Evolutionary conservation across 2,329 filamentous ascomycete genomes (phyloP).

Genomic region (Penicillium expansum): DNA sequence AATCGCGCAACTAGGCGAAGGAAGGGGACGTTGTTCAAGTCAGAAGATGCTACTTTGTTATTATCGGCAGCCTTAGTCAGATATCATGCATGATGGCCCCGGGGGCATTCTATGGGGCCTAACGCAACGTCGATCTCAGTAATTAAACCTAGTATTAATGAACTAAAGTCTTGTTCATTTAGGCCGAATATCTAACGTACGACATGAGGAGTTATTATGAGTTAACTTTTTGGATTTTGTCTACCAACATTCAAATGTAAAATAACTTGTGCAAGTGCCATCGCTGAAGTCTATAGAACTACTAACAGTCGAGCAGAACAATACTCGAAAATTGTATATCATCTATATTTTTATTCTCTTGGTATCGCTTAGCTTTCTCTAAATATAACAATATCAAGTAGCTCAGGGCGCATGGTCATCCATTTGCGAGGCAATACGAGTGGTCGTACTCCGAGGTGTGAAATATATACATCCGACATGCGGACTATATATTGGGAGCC

Average conservation of each 20-base stretch:
- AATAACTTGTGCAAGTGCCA: neutral
- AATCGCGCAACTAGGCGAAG: constrained; percentile 17
- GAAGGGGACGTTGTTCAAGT: constrained; percentile 12
- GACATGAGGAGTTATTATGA: neutral
- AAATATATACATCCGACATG: neutral
- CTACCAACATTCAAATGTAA: too few species aligned
- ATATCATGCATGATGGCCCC: constrained; percentile 9
- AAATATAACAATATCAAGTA: neutral
- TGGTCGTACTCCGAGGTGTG: neutral
- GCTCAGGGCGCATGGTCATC: neutral
- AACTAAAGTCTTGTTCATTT: neutral
- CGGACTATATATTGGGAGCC: too few species aligned
- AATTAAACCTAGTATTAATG: neutral
- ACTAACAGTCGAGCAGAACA: neutral
- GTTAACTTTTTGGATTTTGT: neutral
- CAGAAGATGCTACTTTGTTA: constrained; percentile 24
- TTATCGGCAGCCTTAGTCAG: constrained; percentile 27
- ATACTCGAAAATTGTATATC: neutral
- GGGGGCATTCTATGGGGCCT: neutral
- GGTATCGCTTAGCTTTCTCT: neutral
- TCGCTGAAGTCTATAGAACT: neutral
- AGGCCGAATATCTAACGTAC: neutral
- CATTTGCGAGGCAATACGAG: neutral
- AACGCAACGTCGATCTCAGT: neutral
- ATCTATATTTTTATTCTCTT: neutral